Percentiles rank a stretch among this genome's conserved stretches.
Conservation (phyloP, 2,329 filamentous ascomycete species). For the Sclerotinia borealis region DNA sequence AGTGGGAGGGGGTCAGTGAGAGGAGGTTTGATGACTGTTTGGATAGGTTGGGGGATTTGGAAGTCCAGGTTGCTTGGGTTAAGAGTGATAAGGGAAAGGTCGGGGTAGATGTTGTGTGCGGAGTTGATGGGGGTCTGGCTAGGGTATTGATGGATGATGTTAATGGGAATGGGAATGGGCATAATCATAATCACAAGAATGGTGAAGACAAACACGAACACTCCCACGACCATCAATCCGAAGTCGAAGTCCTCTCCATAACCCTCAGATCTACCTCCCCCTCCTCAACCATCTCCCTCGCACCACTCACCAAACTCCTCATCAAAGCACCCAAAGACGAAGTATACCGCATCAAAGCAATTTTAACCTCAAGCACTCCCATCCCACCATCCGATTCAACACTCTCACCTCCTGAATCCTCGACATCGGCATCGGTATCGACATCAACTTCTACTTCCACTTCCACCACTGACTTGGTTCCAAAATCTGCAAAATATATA, state of each 20-base stretch:
- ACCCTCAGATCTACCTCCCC: constrained; percentile 41
- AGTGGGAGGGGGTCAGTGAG: constrained; percentile 62
- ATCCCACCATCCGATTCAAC: constrained; percentile 47
- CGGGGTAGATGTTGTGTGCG: constrained; percentile 72
- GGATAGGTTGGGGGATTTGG: constrained; percentile 61
- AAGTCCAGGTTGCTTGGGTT: constrained; percentile 64
- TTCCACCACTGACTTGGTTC: background rate
- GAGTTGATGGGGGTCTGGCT: constrained; percentile 77
- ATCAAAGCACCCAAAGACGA: constrained; percentile 80
- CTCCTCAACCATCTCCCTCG: background rate
- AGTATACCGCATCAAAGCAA: constrained; percentile 87
- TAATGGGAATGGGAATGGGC: constrained; percentile 21
- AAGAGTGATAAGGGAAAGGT: constrained; percentile 81
- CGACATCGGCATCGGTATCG: constrained; percentile 4
- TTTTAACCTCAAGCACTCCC: constrained; percentile 43
- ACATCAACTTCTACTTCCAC: constrained; percentile 7
- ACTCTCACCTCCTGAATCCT: constrained; percentile 29
- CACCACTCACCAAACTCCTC: constrained; percentile 45
- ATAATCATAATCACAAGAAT: constrained; percentile 42
- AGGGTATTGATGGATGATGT: constrained; percentile 42
- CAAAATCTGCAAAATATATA: constrained; percentile 58
- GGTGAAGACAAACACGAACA: constrained; percentile 20
- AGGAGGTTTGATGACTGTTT: constrained; percentile 56
- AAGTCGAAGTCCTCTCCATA: constrained; percentile 89
- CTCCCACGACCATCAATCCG: constrained; percentile 61